These are phyloP conservation scores for Stemphylium vesicarium DNA, from an alignment of 2,329 filamentous ascomycete species.

Conservation along the genomic window DNA sequence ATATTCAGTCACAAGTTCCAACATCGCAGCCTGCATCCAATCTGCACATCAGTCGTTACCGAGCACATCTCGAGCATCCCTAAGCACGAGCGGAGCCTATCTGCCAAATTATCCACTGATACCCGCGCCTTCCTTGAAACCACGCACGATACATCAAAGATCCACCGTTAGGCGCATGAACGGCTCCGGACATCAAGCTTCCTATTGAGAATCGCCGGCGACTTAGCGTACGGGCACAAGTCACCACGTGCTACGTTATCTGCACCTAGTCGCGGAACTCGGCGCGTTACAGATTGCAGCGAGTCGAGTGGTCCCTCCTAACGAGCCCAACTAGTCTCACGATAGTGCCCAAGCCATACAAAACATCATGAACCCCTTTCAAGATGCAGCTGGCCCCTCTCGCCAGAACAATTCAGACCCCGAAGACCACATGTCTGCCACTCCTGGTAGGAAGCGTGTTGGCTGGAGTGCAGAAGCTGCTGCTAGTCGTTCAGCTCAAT, in stretches of 20 bases:
- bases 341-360: conserved; percentile 22
- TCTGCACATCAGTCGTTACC: neutral
- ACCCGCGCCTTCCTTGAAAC: conserved; percentile 27
- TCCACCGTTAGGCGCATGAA: conserved; percentile 26
- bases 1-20: neutral
- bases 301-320: conserved; percentile 9
- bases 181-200: conserved; percentile 17
- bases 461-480: conserved; percentile 39
- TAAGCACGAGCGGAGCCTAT: neutral
- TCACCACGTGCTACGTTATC: conserved; percentile 25
- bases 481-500: conserved; percentile 18
- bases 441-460: conserved; percentile 42
- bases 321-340: conserved; percentile 9
- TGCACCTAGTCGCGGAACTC: conserved; percentile 20
- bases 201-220: conserved; percentile 18
- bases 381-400: conserved; percentile 23
- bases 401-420: conserved; percentile 19
- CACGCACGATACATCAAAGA: conserved; percentile 18
- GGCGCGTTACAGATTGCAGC: conserved; percentile 20
- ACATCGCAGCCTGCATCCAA: neutral
- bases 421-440: conserved; percentile 38
- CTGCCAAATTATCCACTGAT: conserved; percentile 25
- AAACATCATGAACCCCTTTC: conserved; percentile 38
- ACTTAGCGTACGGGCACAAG: conserved; percentile 15
- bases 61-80: neutral